Base-by-base conservation (phyloP, 176 grass and related monocot species). In the Olyra latifolia region DNA sequence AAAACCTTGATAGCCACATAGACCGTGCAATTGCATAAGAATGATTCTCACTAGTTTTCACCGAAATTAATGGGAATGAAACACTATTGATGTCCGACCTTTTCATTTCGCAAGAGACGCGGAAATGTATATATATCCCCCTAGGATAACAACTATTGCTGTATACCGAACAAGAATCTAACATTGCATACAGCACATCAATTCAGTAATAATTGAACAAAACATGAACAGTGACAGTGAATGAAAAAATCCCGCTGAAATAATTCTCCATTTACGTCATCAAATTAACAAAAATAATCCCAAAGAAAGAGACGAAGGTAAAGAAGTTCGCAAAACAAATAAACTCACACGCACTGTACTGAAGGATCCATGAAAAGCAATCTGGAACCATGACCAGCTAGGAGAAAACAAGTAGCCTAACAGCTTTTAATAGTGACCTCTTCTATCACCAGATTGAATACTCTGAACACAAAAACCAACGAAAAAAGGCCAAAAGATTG, bases 401-500 rank as follows among this genome's bases (percentile, higher is more conserved):
- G 6, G 39, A 64, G 27, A 45, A 77, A 79, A 75, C 1, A 1
- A 69, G 13, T n/a, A 64, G 17, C 6, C 46, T 15, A 71, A 39
- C 74, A 73, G 17, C 66, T 24, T 71, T 64, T 19, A 25, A 54
- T 24, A 20, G 48, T 8, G 49, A 41, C 28, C 66, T 41, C n/a
- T 87, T 19, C 32, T 69, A 52, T 69, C 75, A 68, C 81, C 35
- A 69, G 65, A 79, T 80, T 88, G 69, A 17, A 19, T 81, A 28
- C 53, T 52, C 32, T 61, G 52, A 68, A 80, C 61, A 80, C 61
- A 32, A 47, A 56, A 58, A 69, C 16, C 69, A 73, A 16, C 67
- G 79, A 59, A 48, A 83, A 67, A 46, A 42, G 43, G 70, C 62
- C 61, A 74, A 68, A 61, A 10, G 61, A 35, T 11, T 39, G 19